Evolutionary conservation across 2,329 filamentous ascomycete genomes (phyloP).

Genomic region (Epichloe scottii): DNA sequence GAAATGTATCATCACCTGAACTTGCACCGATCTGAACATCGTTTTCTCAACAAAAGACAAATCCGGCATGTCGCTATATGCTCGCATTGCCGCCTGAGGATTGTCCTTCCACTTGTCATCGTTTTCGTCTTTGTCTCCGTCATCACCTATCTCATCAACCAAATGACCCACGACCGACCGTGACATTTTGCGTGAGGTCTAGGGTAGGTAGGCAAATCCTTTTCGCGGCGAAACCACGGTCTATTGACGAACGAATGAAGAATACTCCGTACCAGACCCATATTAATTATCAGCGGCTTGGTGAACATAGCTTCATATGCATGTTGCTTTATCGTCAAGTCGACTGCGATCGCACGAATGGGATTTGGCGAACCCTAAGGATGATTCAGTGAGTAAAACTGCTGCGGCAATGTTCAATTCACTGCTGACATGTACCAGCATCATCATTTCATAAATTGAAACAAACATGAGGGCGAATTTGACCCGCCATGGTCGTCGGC

Average conservation of each 20-base stretch:
- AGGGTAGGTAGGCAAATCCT: too few species aligned
- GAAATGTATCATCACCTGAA: too few species aligned
- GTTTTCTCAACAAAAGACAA: too few species aligned
- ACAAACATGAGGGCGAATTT: conserved; percentile 32
- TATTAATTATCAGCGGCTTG: background rate
- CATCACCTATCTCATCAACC: too few species aligned
- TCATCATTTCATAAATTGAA: conserved; percentile 14
- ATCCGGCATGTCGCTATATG: too few species aligned
- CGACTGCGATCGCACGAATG: background rate
- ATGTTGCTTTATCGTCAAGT: background rate
- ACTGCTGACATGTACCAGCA: background rate
- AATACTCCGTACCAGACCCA: background rate
- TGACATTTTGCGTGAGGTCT: too few species aligned
- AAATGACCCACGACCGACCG: too few species aligned
- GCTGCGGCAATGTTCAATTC: background rate
- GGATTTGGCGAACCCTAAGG: background rate
- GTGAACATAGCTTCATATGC: background rate
- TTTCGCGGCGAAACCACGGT: too few species aligned
- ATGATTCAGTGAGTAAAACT: background rate
- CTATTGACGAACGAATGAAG: background rate
- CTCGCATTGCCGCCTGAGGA: too few species aligned
- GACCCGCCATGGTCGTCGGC: conserved; percentile 31
- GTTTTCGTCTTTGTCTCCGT: too few species aligned
- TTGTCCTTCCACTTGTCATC: too few species aligned
- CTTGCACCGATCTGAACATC: too few species aligned